These are phyloP conservation scores for Gracilaria vermiculophylla DNA, from an alignment of 23 red algal genomes.

Conservation along the genomic window DNA sequence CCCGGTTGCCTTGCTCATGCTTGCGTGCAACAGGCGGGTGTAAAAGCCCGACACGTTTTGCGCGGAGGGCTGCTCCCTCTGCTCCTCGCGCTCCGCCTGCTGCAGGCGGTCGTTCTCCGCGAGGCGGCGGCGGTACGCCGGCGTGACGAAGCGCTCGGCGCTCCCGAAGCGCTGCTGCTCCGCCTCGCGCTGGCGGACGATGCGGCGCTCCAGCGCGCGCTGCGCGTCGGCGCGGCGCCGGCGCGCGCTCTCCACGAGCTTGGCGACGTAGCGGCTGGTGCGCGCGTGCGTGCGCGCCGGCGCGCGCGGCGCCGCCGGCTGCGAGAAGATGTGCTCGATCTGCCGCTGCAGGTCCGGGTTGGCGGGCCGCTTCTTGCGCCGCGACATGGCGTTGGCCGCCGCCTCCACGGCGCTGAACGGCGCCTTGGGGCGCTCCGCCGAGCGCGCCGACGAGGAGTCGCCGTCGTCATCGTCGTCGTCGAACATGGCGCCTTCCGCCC, in stretches of 20 bases:
- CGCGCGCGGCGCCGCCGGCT: background rate
- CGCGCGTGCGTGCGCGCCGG: background rate
- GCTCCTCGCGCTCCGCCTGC: background rate
- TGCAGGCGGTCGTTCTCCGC: conserved; percentile 25
- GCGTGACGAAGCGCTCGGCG: conserved; percentile 39
- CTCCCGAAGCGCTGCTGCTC: background rate
- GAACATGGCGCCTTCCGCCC: background rate
- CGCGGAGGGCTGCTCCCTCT: background rate
- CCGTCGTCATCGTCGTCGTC: background rate
- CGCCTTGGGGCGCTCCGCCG: background rate
- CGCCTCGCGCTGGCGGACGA: background rate
- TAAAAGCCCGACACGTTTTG: conserved; percentile 3
- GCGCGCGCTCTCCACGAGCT: conserved; percentile 11
- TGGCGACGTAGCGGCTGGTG: conserved; percentile 51
- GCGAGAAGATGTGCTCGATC: conserved; percentile 20
- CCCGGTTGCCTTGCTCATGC: background rate
- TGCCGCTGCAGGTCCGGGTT: background rate
- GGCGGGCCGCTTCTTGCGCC: background rate
- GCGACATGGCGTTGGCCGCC: background rate
- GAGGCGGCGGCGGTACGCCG: conserved; percentile 14
- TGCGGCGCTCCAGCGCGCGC: conserved; percentile 3
- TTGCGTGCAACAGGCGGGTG: background rate
- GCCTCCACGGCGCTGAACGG: conserved; percentile 4
- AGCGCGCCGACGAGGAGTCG: background rate
- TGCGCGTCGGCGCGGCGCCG: background rate